A percentile compares a stretch with the other conserved stretches of the same genome.
Conservation (phyloP, 768 basidiomycete genomes). For the Termitomyces sp. region DNA sequence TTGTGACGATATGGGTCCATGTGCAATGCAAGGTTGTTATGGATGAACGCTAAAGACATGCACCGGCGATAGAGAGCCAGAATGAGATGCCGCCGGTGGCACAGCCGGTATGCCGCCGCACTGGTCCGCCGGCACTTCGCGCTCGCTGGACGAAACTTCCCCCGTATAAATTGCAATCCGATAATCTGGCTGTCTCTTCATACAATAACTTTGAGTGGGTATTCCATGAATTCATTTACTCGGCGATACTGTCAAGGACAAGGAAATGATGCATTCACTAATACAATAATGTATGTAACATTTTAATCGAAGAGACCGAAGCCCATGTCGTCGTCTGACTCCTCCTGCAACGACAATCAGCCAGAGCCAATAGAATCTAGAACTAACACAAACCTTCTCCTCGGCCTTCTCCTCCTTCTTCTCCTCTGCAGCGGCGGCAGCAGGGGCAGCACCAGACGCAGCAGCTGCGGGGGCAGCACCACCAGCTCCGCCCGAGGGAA, state of each 20-base stretch:
- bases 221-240: background rate
- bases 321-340: conserved; percentile 98
- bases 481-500: conserved; percentile 89
- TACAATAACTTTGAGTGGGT: too few species aligned
- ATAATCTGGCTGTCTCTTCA: background rate
- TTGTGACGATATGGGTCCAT: conserved; percentile 35
- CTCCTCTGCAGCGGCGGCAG: conserved; percentile 61
- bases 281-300: conserved; percentile 11
- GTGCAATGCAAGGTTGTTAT: conserved; percentile 17
- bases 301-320: conserved; percentile 94
- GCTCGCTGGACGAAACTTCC: background rate
- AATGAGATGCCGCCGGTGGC: conserved; percentile 29
- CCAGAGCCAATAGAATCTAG: background rate
- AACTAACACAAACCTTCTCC: conserved; percentile 61
- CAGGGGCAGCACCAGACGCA: conserved; percentile 47
- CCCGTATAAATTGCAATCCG: background rate
- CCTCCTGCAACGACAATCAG: conserved; percentile 50
- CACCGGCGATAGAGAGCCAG: conserved; percentile 19
- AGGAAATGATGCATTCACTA: background rate
- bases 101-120: conserved; percentile 17
- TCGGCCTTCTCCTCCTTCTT: conserved; percentile 89
- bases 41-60: conserved; percentile 16
- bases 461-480: conserved; percentile 52
- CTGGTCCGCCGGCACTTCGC: conserved; percentile 20
- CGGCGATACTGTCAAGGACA: background rate